Conservation (phyloP, 768 basidiomycete genomes). For the Xanthoconium purpureum region DNA sequence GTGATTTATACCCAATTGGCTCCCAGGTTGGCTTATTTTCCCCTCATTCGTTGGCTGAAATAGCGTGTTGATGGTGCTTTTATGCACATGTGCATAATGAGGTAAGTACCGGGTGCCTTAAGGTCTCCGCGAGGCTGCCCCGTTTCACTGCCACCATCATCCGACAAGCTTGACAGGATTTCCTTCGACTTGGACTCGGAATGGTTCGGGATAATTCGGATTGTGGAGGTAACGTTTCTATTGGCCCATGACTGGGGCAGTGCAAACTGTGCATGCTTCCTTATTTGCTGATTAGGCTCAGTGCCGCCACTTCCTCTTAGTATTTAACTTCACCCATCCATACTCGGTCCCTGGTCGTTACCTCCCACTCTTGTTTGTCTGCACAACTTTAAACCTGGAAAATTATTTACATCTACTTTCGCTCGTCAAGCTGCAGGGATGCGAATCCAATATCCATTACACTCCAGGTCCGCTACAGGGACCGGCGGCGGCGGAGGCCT, state of each 20-base stretch:
- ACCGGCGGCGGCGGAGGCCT: slow-evolving; percentile 1
- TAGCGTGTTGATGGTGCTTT: background rate
- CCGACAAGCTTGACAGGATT: slow-evolving; percentile 6
- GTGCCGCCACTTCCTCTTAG: slow-evolving; percentile 6
- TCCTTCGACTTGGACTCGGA: slow-evolving; percentile 13
- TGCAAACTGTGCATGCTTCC: slow-evolving; percentile 12
- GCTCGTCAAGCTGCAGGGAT: background rate
- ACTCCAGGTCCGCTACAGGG: slow-evolving; percentile 9
- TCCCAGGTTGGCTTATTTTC: background rate
- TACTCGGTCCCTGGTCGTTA: background rate
- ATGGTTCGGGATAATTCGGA: slow-evolving; percentile 13
- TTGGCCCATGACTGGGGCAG: slow-evolving; percentile 19
- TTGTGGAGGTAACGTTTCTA: slow-evolving; percentile 14
- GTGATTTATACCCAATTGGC: background rate
- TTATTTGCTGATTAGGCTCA: slow-evolving; percentile 9
- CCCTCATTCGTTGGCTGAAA: background rate
- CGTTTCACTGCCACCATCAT: slow-evolving; percentile 21
- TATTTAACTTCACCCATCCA: slow-evolving; percentile 17
- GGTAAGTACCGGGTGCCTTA: slow-evolving; percentile 13
- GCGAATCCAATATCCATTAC: slow-evolving; percentile 1
- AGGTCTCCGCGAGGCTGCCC: slow-evolving; percentile 18
- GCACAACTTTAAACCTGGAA: background rate
- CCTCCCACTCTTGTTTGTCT: slow-evolving; percentile 8
- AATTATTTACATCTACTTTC: background rate
- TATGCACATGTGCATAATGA: background rate